A percentile compares a stretch with the other conserved stretches of the same genome.
These are phyloP conservation scores for Irpex sp. DNA, from an alignment of 1,284 basidiomycete genomes.

Conservation along the genomic window DNA sequence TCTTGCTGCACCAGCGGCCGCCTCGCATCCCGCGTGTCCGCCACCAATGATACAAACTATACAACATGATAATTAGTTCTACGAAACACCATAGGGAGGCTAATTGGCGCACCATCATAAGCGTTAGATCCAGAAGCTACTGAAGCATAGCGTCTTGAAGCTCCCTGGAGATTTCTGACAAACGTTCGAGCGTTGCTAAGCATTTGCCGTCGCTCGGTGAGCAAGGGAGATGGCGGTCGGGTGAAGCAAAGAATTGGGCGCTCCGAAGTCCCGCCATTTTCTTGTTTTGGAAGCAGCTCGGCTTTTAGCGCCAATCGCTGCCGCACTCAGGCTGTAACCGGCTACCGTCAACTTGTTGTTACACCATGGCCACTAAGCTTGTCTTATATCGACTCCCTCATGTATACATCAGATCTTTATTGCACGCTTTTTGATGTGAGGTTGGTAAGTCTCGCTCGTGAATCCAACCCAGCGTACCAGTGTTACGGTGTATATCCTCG, in stretches of 20 bases:
- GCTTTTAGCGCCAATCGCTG: not conserved
- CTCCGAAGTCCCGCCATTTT: not conserved
- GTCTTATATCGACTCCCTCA: too few relatives aligned
- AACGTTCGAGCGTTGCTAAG: not conserved
- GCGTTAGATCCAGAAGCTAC: slow-evolving; percentile 10
- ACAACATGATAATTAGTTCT: not conserved
- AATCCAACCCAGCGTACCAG: too few relatives aligned
- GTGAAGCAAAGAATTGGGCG: not conserved
- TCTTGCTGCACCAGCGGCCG: slow-evolving; percentile 81
- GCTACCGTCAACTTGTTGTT: too few relatives aligned
- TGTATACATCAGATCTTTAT: too few relatives aligned
- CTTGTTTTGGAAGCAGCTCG: not conserved
- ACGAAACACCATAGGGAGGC: not conserved
- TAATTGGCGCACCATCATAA: slow-evolving; percentile 23
- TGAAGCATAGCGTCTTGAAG: slow-evolving; percentile 17
- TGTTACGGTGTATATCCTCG: too few relatives aligned
- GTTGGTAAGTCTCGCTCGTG: too few relatives aligned
- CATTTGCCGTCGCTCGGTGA: not conserved
- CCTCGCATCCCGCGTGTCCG: slow-evolving; percentile 90
- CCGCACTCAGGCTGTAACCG: too few relatives aligned
- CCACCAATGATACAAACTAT: slow-evolving; percentile 87
- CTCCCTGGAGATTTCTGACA: not conserved
- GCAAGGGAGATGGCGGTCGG: not conserved
- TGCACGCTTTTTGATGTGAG: too few relatives aligned
- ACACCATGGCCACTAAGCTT: too few relatives aligned